phyloP scores from a whole-genome alignment of 176 grass and related monocot genomes.

The Eleusine coracana region DNA sequence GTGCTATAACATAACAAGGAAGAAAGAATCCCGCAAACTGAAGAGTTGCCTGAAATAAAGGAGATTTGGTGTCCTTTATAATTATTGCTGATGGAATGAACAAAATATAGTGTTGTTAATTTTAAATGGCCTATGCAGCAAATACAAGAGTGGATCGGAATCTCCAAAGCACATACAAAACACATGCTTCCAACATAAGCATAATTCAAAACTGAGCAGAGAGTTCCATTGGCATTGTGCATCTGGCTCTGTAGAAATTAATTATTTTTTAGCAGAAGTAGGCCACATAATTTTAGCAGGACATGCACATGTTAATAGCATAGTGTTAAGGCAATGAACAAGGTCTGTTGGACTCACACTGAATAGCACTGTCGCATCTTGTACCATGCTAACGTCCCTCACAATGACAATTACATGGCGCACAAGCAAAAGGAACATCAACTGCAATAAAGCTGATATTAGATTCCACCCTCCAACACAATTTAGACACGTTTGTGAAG shows the following conservation, averaged over 20 bases:
- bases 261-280: constrained; percentile 1
- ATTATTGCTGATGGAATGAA: constrained; percentile 8
- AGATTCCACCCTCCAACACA: neutral
- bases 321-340: neutral
- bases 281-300: neutral
- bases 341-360: constrained; percentile 61
- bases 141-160: neutral
- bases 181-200: neutral
- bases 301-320: constrained; percentile 15
- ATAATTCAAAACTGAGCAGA: neutral
- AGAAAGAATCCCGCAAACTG: constrained; percentile 86
- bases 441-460: constrained; percentile 44
- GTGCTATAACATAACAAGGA: constrained; percentile 92
- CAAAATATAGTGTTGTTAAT: neutral
- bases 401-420: constrained; percentile 76
- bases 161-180: neutral
- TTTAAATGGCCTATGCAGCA: neutral
- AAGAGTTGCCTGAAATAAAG: constrained; percentile 71
- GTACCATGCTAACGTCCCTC: constrained; percentile 80
- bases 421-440: constrained; percentile 87
- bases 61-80: neutral
- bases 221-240: neutral
- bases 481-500: neutral
- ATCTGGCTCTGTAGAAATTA: neutral
- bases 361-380: constrained; percentile 77